Base-by-base conservation (phyloP, 305 asterid genomes). In the Fraxinus greggii region DNA sequence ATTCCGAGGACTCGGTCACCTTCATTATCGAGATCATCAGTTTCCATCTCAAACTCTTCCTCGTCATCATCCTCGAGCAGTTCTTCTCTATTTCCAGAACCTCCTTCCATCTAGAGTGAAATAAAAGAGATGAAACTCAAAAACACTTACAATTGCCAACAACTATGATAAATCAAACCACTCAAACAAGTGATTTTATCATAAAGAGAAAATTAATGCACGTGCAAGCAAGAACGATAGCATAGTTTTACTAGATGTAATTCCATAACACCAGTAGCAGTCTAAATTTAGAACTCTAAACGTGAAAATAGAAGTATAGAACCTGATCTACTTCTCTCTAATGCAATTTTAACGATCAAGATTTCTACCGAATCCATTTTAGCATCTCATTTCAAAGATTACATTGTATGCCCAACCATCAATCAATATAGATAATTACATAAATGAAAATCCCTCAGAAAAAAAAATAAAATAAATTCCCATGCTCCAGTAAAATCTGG, bases 61-160 rank as follows among this genome's bases (percentile, higher is more conserved):
- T 85, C 91, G 40, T 81, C 84, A 73, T 89, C 93, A 63, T 77
- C 90, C 80, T 87, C 90, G 61, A 83, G 85, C 80, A 85, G 69
- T 35, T 85, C 91, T 82, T 88, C 93, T 76, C 94, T 86, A 76
- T 86, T 86, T 76, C 75, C 91, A 80, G 95, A 90, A 80, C 82
- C 84, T 86, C 87, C 92, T 77, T 88, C 96, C 91, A 93, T 83
- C 98, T 92, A 85, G 76, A 33, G 78, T 70, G 6, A 33, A 74
- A 78, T 51, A 54, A 26, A 23, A 77, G 12, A 17, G 69, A 54
- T 5, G 65, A 54, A 26, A 79, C 61, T 75, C 81, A 83, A 82
- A 28, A 40, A 69, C 72, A 35, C 73, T 32, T 3, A 19, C 24
- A 80, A 45, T 24, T 13, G 12, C 7, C 29, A 80, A 73, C 59